Evolutionary conservation across 805 yeast genomes (phyloP).

Genomic region (Candida ascalaphidarum): DNA sequence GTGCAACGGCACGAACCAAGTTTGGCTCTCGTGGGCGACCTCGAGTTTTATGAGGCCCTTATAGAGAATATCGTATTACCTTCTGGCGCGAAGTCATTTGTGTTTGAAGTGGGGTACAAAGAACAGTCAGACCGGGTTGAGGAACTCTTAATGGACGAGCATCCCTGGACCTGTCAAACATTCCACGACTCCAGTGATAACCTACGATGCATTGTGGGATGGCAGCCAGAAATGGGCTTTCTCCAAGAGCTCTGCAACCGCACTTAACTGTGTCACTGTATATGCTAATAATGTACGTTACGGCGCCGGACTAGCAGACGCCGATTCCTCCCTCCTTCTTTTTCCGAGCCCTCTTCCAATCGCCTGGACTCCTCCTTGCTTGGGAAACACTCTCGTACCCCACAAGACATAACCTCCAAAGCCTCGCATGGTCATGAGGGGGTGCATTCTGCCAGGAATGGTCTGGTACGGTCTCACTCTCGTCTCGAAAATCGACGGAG

Average conservation of each 20-base stretch:
- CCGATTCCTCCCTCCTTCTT: too few species aligned
- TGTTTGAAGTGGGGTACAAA: slow-evolving; percentile 68
- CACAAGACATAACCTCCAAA: slow-evolving; percentile 84
- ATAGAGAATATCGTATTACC: slow-evolving; percentile 34
- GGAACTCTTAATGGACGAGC: slow-evolving; percentile 7
- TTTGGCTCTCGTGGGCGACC: slow-evolving; percentile 70
- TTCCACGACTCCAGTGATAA: slow-evolving; percentile 39
- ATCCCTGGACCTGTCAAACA: slow-evolving; percentile 36
- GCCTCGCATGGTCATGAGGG: slow-evolving; percentile 86
- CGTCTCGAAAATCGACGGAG: slow-evolving; percentile 77
- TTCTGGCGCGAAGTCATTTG: slow-evolving; percentile 44
- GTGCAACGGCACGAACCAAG: slow-evolving; percentile 70
- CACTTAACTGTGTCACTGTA: background rate
- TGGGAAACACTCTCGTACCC: slow-evolving; percentile 74
- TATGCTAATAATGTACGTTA: too few species aligned
- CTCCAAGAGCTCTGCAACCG: slow-evolving; percentile 4
- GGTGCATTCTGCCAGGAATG: slow-evolving; percentile 89
- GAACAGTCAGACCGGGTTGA: slow-evolving; percentile 44
- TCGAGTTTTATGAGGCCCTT: slow-evolving; percentile 60
- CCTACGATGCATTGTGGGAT: slow-evolving; percentile 59
- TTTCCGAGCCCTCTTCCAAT: slow-evolving; percentile 75
- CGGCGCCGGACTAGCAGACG: too few species aligned
- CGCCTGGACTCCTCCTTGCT: slow-evolving; percentile 48
- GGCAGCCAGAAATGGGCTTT: slow-evolving; percentile 22
- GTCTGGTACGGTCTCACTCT: slow-evolving; percentile 86